Evolutionary conservation across 345 rosid genomes (phyloP).

Genomic region (Brassica nigra): DNA sequence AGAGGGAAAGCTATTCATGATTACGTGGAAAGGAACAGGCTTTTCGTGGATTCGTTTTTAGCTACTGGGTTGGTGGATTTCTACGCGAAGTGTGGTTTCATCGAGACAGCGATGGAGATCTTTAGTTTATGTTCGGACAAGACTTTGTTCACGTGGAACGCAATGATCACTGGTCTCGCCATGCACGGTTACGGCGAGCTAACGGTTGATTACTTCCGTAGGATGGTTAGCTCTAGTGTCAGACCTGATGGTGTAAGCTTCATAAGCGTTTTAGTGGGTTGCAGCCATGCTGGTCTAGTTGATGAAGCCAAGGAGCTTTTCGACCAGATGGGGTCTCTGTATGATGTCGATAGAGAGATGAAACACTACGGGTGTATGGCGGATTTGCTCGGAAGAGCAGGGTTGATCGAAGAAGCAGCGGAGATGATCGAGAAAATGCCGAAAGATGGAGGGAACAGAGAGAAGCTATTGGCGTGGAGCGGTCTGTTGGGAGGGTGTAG

Average conservation of each 20-base stretch:
- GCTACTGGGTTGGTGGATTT: conserved; percentile 70
- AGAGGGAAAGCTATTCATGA: conserved; percentile 57
- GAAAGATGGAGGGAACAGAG: conserved; percentile 45
- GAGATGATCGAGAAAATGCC: conserved; percentile 65
- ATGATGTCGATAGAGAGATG: conserved; percentile 51
- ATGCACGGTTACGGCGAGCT: conserved; percentile 61
- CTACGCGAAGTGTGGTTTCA: conserved; percentile 67
- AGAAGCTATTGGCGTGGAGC: conserved; percentile 62
- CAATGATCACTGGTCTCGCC: conserved; percentile 70
- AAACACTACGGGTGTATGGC: conserved; percentile 83
- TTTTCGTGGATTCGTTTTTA: conserved; percentile 57
- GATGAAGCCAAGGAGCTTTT: conserved; percentile 62
- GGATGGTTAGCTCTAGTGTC: conserved; percentile 54
- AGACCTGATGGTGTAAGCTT: conserved; percentile 62
- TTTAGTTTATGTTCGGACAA: conserved; percentile 51
- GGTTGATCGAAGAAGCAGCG: conserved; percentile 62
- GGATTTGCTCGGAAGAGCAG: conserved; percentile 74
- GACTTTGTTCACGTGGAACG: conserved; percentile 64
- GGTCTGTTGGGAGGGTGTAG: conserved; percentile 80
- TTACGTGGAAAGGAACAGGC: conserved; percentile 39
- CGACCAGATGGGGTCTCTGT: conserved; percentile 51
- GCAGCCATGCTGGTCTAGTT: conserved; percentile 74
- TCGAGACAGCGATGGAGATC: conserved; percentile 48
- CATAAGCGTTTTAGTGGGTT: conserved; percentile 65
- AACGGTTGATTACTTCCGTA: conserved; percentile 50